Conservation (phyloP, 441 rosid species). For the Populus tomentosa region DNA sequence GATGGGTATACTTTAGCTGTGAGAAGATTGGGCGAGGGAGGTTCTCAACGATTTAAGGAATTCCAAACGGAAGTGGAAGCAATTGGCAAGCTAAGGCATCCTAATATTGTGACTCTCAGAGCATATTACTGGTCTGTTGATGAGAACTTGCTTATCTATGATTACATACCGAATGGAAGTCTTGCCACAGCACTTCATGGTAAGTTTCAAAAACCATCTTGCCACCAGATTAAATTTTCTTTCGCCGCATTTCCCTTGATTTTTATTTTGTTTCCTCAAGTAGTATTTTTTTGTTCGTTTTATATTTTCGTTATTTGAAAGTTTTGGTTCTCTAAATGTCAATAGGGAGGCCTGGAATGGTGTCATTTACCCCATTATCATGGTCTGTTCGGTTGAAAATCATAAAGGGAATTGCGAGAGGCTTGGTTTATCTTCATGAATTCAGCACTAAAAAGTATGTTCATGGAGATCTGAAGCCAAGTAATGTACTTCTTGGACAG, state of each 20-base stretch:
- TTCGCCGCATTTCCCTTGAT: background rate
- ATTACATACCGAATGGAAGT: slow-evolving; percentile 24
- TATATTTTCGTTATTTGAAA: background rate
- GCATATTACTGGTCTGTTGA: slow-evolving; percentile 99
- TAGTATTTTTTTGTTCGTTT: background rate
- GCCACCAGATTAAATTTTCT: background rate
- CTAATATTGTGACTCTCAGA: slow-evolving; percentile 74
- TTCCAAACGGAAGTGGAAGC: slow-evolving; percentile 96
- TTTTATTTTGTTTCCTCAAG: background rate
- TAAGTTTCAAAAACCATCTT: slow-evolving; percentile 26
- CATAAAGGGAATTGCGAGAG: slow-evolving; percentile 74
- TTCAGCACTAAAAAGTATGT: slow-evolving; percentile 90
- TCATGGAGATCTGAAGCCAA: slow-evolving; percentile 53
- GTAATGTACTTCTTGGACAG: slow-evolving; percentile 55
- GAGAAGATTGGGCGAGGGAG: slow-evolving; percentile 94
- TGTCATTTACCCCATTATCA: slow-evolving; percentile 51
- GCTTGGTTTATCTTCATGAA: slow-evolving; percentile 85
- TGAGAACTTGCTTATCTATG: slow-evolving; percentile 90
- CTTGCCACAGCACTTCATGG: slow-evolving; percentile 86
- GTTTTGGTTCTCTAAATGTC: background rate
- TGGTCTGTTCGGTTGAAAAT: slow-evolving; percentile 73
- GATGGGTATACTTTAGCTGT: slow-evolving; percentile 89
- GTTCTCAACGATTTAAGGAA: slow-evolving; percentile 94
- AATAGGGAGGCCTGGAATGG: slow-evolving; percentile 74
- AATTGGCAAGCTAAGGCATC: slow-evolving; percentile 92